Evolutionary conservation across 2,329 filamentous ascomycete genomes (phyloP), one percentile per base, ranked within the genome.

Genomic region (Elsinoe batatas): DNA sequence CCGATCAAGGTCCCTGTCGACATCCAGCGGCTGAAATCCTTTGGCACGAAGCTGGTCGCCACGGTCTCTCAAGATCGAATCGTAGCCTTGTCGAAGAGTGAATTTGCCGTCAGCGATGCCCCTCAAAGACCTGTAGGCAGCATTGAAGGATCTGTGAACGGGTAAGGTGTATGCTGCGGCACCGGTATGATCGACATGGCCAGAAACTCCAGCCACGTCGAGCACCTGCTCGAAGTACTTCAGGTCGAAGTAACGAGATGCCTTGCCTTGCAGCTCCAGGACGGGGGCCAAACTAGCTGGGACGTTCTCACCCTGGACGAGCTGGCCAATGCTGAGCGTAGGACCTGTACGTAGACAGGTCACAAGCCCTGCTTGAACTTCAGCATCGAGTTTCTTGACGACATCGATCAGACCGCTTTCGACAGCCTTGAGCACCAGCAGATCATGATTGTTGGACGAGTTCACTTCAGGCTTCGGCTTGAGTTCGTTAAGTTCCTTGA

Each of bases 231-330:
- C 47, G 15, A 51, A 22, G 18, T 37, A 51, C n/a, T 51, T 51
- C 17, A 51, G 17, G 47, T 51, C 47, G 26, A 51, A 51, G 47
- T 26, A 51, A 26, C 12, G 15, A 13, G 10, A 10, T 5, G 36
- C 7, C 26, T 12, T n/a, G 20, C 47, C 47, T 5, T 17, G n/a
- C 15, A 51, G 37, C 6, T 51, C 32, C 6, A 26, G 2, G 1
- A 51, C 47, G 13, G 47, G 15, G 3, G 13, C 18, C 32, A 51
- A 17, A 38, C 47, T 51, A 6, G 32, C 47, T 12, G 47, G 47
- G 4, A 51, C 47, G n/a, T 51, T 51, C 33, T 51, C 47, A 15
- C 32, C 47, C n/a, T 51, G 47, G 30, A 51, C 37, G 8, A 51
- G 47, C 33, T 51, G 47, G 18, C 47, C 47, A 18, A 51, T 51